Evolutionary conservation across 2,329 filamentous ascomycete species (phyloP), one percentile per base, ranked within the genome.

Genomic region (Penicillium sp.): DNA sequence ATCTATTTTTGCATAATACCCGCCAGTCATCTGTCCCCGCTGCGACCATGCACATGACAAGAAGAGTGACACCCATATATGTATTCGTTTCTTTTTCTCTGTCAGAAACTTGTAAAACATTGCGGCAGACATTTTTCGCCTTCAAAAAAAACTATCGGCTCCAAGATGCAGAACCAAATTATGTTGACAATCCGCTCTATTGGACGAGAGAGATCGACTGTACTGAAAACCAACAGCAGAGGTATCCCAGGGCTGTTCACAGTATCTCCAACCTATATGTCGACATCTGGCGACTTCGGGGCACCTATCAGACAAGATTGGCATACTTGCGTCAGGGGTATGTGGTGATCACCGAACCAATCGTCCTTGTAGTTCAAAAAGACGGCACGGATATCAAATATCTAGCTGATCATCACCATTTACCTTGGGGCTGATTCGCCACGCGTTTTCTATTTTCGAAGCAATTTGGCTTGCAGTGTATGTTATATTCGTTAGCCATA

Each of bases 401-500:
- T 18, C 5, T 41, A 23, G 16, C 16, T 26, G 18, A 43, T 23
- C 10, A 27, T 27, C 7, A 11, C 13, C 14, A 26, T 49, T 26
- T 13, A 7, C 3, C 18, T 1, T 3, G 26, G 35, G 16, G 26
- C 16, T 40, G 2, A 1, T 18, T 14, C 7, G 16, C 26, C 13
- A 16, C 14, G 32, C 10, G 7, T 3, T 30, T 36, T 49, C 19
- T 43, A 16, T 32, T 13, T 30, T 4, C 26, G 18, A 26, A 43
- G 10, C 14, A 34, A 19, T 18, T 46, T 38, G 13, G 32, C 16
- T 46, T 46, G 34, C 26, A 46, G 35, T 30, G 14, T 39, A 13
- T 26, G 18, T 30, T 11, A n/a, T 50, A 39, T 38, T 39, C n/a
- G 16, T 62, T 40, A 64, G 30, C 45, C 40, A 36, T 61, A 62